Base-by-base conservation (phyloP, 1,284 basidiomycete species). In the Coniferiporia sulphurascens region DNA sequence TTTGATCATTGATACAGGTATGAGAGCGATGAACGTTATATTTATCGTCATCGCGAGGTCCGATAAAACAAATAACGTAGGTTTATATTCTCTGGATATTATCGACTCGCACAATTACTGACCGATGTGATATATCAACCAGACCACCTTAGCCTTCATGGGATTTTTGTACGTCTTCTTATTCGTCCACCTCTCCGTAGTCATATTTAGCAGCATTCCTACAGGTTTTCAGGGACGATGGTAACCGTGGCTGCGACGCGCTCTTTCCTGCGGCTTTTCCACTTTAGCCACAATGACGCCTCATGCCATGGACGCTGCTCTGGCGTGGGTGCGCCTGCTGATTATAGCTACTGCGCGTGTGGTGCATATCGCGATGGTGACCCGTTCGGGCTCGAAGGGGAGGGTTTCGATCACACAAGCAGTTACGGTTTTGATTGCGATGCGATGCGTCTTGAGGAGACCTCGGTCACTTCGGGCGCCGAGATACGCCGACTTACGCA, bases 201-300 rank as follows among this genome's bases (percentile, higher is more conserved):
- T 43, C 12, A 43, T 43, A 12, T 43, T n/a, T 10, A 19, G 10
- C 45, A 10, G 4, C 13, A 10, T 9, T 48, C 22, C 17, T 36
- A 10, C 32, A 50, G 19, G 3, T 48, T 48, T 32, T 58, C 48
- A 43, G 50, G 50, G n/a, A 48, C 57, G 44, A 52, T 52, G 6
- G 50, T 38, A 12, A 52, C 36, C 10, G 22, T 41, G 46, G 50
- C 27, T n/a, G 51, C 34, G 21, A 45, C 38, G 48, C 46, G 54
- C 34, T 52, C 35, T 21, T 56, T 56, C 54, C 44, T 52, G 43
- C 43, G 57, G 9, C 51, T 52, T n/a, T 21, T 46, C 19, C 44
- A 19, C 9, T 27, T 27, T 27, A 27, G 27, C 27, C 27, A 27
- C 27, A 5, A 27, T 2, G 27, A 27, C 27, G 27, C 27, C 27